Base-by-base conservation (phyloP, 345 rosid genomes). In the Populus tremula region DNA sequence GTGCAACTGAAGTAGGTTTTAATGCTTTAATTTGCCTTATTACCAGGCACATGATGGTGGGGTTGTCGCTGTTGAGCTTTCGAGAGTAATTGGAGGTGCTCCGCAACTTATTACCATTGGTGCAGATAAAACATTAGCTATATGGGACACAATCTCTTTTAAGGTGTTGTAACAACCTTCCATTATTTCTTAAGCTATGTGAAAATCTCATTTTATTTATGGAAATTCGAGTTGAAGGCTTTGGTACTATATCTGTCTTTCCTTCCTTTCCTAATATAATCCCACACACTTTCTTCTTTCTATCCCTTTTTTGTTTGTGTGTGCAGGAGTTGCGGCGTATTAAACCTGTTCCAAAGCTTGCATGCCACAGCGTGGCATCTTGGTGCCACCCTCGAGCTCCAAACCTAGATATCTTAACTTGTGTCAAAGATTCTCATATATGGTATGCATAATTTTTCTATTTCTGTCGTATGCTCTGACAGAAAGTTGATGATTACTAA, bases 341-440 rank as follows among this genome's bases (percentile, higher is more conserved):
- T 81, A 96, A 94, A 87, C 99, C 99, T 74, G 98, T 93, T 75
- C 90, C 97, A 68, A 96, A 84, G 85, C 89, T 92, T 82, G 93
- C 99, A 66, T 96, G 98, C 85, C 97, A 96, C 72, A 96, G 99
- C 81, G 91, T 96, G 81, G 93, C 98, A 83, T 96, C 98, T 81
- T 96, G 99, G 99, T 94, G 99, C 84, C 98, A 92, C 81, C 99
- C 99, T 77, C 91, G 99, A 81, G 99, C 99, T 74, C 99, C 99
- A 71, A 96, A 94, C 86, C 97, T 96, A 41, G 97, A 94, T 84
- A 94, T 96, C 66, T 89, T 96, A 81, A 91, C 96, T 73, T 93
- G 98, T 39, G 98, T 91, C 72, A 96, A 96, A 87, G 99, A 96
- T 90, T 96, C 99, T 72, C 98, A 91, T 86, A 92, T 94, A 88